Percentiles rank a stretch among this genome's conserved stretches.
Evolutionary conservation across 192 early-diverging fungal species (phyloP).

Genomic region (Coemansia sp.): DNA sequence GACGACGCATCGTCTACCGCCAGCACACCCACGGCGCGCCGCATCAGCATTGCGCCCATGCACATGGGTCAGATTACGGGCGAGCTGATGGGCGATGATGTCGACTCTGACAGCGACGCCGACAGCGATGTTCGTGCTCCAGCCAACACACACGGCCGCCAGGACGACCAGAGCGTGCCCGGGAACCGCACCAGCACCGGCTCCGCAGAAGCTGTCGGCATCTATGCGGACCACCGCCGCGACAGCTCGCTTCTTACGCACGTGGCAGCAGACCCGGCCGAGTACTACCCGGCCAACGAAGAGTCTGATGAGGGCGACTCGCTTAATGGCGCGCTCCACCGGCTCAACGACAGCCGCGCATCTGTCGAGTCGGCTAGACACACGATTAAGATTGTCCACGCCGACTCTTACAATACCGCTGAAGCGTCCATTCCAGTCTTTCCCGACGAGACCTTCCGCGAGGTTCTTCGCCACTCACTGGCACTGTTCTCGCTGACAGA

Average conservation of each 20-base stretch:
- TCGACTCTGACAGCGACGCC: slow-evolving; percentile 18
- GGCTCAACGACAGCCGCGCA: slow-evolving; percentile 24
- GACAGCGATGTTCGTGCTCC: background rate
- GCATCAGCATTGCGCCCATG: slow-evolving; percentile 39
- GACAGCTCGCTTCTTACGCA: slow-evolving; percentile 27
- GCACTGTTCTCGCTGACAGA: slow-evolving; percentile 21
- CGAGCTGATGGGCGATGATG: slow-evolving; percentile 26
- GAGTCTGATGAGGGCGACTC: slow-evolving; percentile 54
- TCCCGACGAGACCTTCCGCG: slow-evolving; percentile 36
- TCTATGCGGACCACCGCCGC: slow-evolving; percentile 9
- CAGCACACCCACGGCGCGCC: slow-evolving; percentile 18
- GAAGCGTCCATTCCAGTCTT: slow-evolving; percentile 27
- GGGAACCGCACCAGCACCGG: background rate
- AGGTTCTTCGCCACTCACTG: slow-evolving; percentile 37
- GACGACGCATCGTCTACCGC: background rate
- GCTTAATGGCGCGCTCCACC: slow-evolving; percentile 28
- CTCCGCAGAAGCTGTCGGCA: background rate
- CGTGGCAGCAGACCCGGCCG: slow-evolving; percentile 15
- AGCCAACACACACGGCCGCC: background rate
- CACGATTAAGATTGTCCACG: slow-evolving; percentile 23
- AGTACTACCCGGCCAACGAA: slow-evolving; percentile 43
- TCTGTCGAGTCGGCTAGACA: slow-evolving; percentile 21
- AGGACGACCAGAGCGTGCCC: slow-evolving; percentile 3
- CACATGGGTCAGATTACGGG: slow-evolving; percentile 35
- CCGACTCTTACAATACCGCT: slow-evolving; percentile 21